Base-by-base conservation (phyloP, 192 early-diverging fungal species). In the Backusella westeae region DNA sequence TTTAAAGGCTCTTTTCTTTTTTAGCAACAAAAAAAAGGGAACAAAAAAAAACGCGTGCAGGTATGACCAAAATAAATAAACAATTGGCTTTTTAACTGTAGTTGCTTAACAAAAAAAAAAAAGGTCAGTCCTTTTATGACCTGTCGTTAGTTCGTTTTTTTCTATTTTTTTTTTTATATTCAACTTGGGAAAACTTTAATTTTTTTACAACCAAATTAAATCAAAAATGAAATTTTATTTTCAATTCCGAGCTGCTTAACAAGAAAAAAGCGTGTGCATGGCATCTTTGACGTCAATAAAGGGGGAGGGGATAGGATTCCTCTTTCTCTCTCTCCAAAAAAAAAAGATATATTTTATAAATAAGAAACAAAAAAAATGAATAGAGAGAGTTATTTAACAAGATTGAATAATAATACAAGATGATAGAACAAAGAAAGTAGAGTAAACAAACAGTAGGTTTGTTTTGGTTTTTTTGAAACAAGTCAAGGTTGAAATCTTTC, bases 201-300 rank as follows among this genome's bases (percentile, higher is more conserved):
- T 53, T 49, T 49, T 49, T 49, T 49, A 49, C 52, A 53, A 53
- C 52, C 52, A 53, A 53, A 53, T 53, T 53, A 53, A 53, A 53
- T 53, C 52, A 53, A 53, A 53, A 53, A 53, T 53, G 52, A 53
- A 53, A 53, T 53, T 53, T 53, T 21, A 21, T 53, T 53, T 53
- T 53, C 52, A 53, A 19, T 53, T 53, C 52, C 52, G 52, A 23
- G 17, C 21, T 56, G 21, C 21, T 23, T 10, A 23, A 9, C 53
- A 56, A 56, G 21, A 23, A 56, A 56, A 56, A 44, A 44, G 42
- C 42, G 15, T 44, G 42, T 44, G 42, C 42, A 44, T 44, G 42
- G 42, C 42, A 44, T 44, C 42, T 12, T 44, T 44, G 42, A 44
- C 42, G 41, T 42, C 41, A 42, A 42, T 42, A 42, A 15, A 42